These are phyloP conservation scores for Russula vinacea DNA, from an alignment of 768 basidiomycete genomes.

Conservation along the genomic window DNA sequence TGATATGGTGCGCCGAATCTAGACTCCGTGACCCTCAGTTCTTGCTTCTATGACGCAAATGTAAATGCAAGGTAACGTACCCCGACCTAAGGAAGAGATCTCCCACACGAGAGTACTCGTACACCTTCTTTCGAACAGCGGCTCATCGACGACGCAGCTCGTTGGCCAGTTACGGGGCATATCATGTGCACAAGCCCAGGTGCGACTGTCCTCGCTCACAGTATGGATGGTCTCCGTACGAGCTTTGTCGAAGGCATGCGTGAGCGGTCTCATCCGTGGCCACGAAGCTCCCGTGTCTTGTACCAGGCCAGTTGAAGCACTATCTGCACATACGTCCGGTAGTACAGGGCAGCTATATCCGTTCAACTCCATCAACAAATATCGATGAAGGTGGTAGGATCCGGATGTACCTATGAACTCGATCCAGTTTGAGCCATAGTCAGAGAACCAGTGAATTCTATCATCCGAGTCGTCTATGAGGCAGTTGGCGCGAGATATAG, in stretches of 20 bases:
- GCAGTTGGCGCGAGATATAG: slow-evolving; percentile 51
- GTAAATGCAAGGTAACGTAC: slow-evolving; percentile 37
- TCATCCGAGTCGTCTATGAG: slow-evolving; percentile 80
- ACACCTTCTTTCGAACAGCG: slow-evolving; percentile 69
- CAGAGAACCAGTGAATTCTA: slow-evolving; percentile 75
- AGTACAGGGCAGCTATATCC: slow-evolving; percentile 47
- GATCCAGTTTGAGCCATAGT: slow-evolving; percentile 87
- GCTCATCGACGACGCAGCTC: slow-evolving; percentile 66
- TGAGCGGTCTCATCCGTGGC: slow-evolving; percentile 92
- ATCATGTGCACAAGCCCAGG: slow-evolving; percentile 68
- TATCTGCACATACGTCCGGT: slow-evolving; percentile 92
- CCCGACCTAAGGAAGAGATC: slow-evolving; percentile 87
- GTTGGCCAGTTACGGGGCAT: slow-evolving; percentile 51
- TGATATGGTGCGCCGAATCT: slow-evolving; percentile 78
- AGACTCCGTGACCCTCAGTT: slow-evolving; percentile 8
- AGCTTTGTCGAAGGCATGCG: slow-evolving; percentile 80
- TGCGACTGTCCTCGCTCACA: slow-evolving; percentile 65
- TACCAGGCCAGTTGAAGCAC: slow-evolving; percentile 91
- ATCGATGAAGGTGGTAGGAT: not conserved
- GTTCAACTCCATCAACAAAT: not conserved
- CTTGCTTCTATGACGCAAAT: not conserved
- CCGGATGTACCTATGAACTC: slow-evolving; percentile 57
- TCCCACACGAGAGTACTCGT: slow-evolving; percentile 86
- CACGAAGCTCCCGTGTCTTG: slow-evolving; percentile 68
- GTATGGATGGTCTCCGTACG: slow-evolving; percentile 88